Base-by-base conservation (phyloP, 1,284 basidiomycete genomes). In the Ustilago hordei region DNA sequence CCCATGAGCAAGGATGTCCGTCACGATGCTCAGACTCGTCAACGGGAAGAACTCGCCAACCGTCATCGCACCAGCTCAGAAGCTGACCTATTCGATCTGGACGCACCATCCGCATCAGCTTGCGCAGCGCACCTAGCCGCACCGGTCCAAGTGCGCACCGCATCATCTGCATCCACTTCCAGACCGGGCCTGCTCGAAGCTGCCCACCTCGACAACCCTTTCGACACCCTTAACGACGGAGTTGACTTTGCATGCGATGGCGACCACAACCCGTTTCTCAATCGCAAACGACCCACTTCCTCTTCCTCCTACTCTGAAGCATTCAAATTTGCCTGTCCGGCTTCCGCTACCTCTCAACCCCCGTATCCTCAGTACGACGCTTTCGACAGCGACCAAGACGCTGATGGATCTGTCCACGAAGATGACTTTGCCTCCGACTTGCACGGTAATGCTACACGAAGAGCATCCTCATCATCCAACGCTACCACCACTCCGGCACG, bases 1-100 rank as follows among this genome's bases (percentile, higher is more conserved):
- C 73, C 73, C 8, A 70, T 76, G 73, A 76, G 73, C 73, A 64
- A 67, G 28, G 73, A 76, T n/a, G 69, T 71, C 11, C 64, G 73
- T 11, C 65, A 76, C 47, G 69, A 71, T 17, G 60, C 64, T 12
- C 36, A 64, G 13, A 28, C 43, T 15, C 13, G 53, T 23, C 12
- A 54, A 13, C 54, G 35, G 47, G 55, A 55, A 47, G 59, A 55
- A 54, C 54, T 43, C 48, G 54, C n/a, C 36, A 60, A 23, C 19
- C 75, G 52, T 52, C 60, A 59, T 35, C 47, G 57, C 13, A 65
- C 32, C 72, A 67, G 59, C 61, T 67, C 64, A 19, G 64, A 67
- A 38, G 60, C 45, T 19, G 64, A 72, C n/a, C 53, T 19, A 17
- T 54, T 47, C 15, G 35, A 52, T n/a, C 35, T 32, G 15, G 28